Conservation (phyloP, 768 basidiomycete genomes). For the Gloeophyllum trabeum region DNA sequence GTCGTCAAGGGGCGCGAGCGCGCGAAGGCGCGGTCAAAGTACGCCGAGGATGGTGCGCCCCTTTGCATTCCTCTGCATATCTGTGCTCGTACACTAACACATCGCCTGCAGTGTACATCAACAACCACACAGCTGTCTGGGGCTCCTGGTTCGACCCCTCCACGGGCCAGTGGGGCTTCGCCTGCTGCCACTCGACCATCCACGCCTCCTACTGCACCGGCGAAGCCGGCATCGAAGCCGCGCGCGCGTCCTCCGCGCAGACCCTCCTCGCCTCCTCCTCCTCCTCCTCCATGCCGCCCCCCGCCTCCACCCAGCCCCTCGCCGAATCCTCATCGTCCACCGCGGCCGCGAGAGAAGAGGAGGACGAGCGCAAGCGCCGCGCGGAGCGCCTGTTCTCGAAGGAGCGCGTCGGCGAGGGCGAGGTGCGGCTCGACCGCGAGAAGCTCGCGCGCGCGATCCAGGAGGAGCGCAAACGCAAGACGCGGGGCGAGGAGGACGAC, state of each 20-base stretch:
- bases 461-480: slow-evolving; percentile 77
- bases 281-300: slow-evolving; percentile 13
- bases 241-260: slow-evolving; percentile 64
- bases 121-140: slow-evolving; percentile 96
- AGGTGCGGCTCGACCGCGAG: slow-evolving; percentile 63
- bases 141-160: slow-evolving; percentile 84
- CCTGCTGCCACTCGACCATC: slow-evolving; percentile 83
- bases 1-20: slow-evolving; percentile 87
- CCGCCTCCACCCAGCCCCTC: neutral
- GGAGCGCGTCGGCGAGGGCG: slow-evolving; percentile 73
- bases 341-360: slow-evolving; percentile 18
- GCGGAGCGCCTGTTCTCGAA: slow-evolving; percentile 69
- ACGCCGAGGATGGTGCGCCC: slow-evolving; percentile 85
- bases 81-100: slow-evolving; percentile 5
- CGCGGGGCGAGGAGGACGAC: slow-evolving; percentile 41
- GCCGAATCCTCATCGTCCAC: slow-evolving; percentile 16
- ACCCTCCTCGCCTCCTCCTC: slow-evolving; percentile 42
- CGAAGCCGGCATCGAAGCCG: slow-evolving; percentile 68
- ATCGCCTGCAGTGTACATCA: slow-evolving; percentile 56
- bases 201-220: slow-evolving; percentile 92
- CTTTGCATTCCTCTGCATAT: slow-evolving; percentile 1
- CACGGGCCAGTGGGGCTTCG: slow-evolving; percentile 80
- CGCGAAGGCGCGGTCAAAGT: slow-evolving; percentile 83
- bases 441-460: slow-evolving; percentile 57
- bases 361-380: slow-evolving; percentile 18